A percentile compares a stretch with the other conserved stretches of the same genome.
These are phyloP conservation scores for Chrysoporthe cubensis DNA, from an alignment of 2,329 filamentous ascomycete species.

Conservation along the genomic window DNA sequence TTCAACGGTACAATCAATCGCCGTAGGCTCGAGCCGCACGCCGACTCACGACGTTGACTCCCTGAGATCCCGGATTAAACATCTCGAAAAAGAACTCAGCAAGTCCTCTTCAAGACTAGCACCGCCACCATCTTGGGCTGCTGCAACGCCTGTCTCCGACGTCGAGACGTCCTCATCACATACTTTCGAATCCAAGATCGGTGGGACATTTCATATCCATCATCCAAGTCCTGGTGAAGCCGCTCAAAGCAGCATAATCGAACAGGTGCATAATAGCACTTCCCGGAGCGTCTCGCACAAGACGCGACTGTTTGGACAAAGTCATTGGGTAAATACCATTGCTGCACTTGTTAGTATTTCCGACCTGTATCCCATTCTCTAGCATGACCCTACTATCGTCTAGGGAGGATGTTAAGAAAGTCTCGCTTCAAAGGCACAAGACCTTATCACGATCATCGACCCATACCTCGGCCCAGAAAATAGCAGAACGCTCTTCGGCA, in stretches of 20 bases:
- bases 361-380: background rate
- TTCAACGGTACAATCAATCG: slow-evolving; percentile 30
- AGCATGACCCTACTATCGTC: background rate
- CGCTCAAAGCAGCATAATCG: slow-evolving; percentile 19
- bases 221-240: slow-evolving; percentile 36
- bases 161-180: slow-evolving; percentile 38
- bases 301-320: slow-evolving; percentile 27
- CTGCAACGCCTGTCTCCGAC: slow-evolving; percentile 33
- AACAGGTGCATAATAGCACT: background rate
- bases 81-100: slow-evolving; percentile 48
- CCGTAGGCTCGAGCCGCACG: background rate
- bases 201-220: slow-evolving; percentile 51
- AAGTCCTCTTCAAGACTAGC: slow-evolving; percentile 22
- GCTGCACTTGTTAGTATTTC: slow-evolving; percentile 13
- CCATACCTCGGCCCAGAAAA: slow-evolving; percentile 1
- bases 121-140: slow-evolving; percentile 21
- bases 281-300: slow-evolving; percentile 24
- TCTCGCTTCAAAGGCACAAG: slow-evolving; percentile 5
- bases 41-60: slow-evolving; percentile 39
- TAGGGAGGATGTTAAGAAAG: background rate
- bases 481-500: slow-evolving; percentile 31
- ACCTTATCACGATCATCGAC: slow-evolving; percentile 10
- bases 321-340: slow-evolving; percentile 22
- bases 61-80: slow-evolving; percentile 44
- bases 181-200: slow-evolving; percentile 35